Base-by-base conservation (phyloP, 78 protist species). In the Emiliania huxleyi region DNA sequence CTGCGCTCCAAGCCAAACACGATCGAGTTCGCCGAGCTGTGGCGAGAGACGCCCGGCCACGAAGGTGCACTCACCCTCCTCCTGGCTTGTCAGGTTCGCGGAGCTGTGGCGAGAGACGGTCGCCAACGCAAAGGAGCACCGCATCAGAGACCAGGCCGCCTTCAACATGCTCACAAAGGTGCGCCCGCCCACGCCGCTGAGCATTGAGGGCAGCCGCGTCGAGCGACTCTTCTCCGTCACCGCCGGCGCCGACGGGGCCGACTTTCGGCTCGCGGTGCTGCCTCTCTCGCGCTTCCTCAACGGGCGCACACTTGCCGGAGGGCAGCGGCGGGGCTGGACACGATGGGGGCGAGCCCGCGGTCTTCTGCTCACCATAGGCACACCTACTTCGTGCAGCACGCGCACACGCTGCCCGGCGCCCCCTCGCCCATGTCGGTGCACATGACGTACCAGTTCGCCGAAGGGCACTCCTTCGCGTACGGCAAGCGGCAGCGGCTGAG, bases 401-500 rank as follows among this genome's bases (percentile, higher is more conserved):
- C 46, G 85, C 85, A 77, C 85, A 40, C 46, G n/a, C 85, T 77
- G 33, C 85, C 85, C 35, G 23, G 23, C 23, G 85, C 85, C 19
- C 18, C 12, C 46, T 6, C 48, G 19, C 56, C 89, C 43, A 3
- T 44, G 44, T 4, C 56, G 12, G 89, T 81, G 42, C 89, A 81
- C 89, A 81, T 44, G 56, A 81, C 89, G 25, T 44, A 81, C 55
- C 89, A 81, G 56, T 81, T 81, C 55, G 89, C 89, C 26, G 89
- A 81, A n/a, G 52, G 48, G 40, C 0, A 11, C n/a, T 23, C 48
- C 12, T 81, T 42, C 23, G 89, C 89, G 42, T 25, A 42, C 38
- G 89, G 89, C 56, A 81, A 81, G 89, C 89, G 89, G 55, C 89
- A 81, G 56, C 89, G 89, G 56, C 89, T 81, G 25, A 52, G 89